Evolutionary conservation across 2,329 filamentous ascomycete genomes (phyloP).

Genomic region (Blastomyces parvus): DNA sequence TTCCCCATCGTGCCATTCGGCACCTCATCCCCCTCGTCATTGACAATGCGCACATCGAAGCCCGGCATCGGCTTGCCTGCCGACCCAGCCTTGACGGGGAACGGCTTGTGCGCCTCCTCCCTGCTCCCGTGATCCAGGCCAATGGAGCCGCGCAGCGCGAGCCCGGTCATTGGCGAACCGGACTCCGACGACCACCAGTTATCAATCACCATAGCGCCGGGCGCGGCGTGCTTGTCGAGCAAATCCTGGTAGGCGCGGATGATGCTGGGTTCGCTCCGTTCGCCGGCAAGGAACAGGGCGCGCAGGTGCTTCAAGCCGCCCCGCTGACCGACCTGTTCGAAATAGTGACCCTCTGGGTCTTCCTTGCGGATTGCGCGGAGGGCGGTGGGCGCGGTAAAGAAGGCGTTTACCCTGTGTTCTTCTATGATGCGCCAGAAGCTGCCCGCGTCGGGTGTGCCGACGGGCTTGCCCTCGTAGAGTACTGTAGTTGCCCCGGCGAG

Average conservation of each 20-base stretch:
- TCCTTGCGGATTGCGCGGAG: conserved; percentile 79
- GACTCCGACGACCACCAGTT: conserved; percentile 69
- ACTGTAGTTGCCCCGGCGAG: conserved; percentile 77
- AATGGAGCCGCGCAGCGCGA: conserved; percentile 54
- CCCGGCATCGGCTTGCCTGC: conserved; percentile 88
- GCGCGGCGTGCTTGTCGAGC: conserved; percentile 55
- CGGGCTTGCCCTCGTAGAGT: conserved; percentile 86
- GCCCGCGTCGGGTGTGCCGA: conserved; percentile 78
- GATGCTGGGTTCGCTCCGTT: conserved; percentile 80
- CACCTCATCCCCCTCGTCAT: conserved; percentile 67
- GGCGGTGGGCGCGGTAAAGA: conserved; percentile 83
- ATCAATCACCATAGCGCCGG: conserved; percentile 54
- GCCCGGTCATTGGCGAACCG: conserved; percentile 58
- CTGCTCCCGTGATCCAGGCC: conserved; percentile 44
- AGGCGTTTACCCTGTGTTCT: conserved; percentile 71
- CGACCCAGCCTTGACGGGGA: conserved; percentile 67
- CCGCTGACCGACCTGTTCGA: conserved; percentile 54
- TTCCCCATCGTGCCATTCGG: conserved; percentile 74
- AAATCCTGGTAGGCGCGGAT: conserved; percentile 71
- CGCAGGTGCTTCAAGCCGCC: conserved; percentile 63
- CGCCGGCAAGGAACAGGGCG: conserved; percentile 76
- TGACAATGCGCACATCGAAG: conserved; percentile 75
- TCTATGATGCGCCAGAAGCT: conserved; percentile 82
- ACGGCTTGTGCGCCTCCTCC: conserved; percentile 34
- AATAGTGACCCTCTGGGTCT: conserved; percentile 62